Evolutionary conservation across 371 early-diverging fungal species (phyloP), one percentile per base, ranked within the genome.

Genomic region (Sporodiniella umbellata): DNA sequence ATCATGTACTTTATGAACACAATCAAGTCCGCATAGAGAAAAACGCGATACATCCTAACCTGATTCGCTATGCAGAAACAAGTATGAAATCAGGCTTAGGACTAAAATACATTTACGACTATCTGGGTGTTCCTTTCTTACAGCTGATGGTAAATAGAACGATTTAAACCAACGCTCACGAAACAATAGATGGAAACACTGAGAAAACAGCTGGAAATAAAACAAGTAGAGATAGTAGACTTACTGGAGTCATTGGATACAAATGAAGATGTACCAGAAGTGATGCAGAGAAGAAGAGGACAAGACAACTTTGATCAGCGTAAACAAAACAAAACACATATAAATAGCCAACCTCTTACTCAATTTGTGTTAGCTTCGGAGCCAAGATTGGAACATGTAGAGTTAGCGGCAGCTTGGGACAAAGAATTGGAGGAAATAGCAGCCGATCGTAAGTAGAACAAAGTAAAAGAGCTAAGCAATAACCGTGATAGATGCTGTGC

Each of bases 61-160:
- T 81, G 50, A 64, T 85, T 23, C 79, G 85, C 11, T 83, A 82
- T 57, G 68, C 78, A 28, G 80, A 83, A 31, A 62, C 77, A 6
- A 83, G 83, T 37, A 75, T 85, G 80, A 67, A 72, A 45, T 67
- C 74, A 8, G 85, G 85, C 4, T 51, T 77, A n/a, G 85, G 85
- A 4, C 53, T 85, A 18, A 72, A 80, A 42, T 83, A 78, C 39
- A 79, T 85, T 21, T 77, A 83, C 50, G 76, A 78, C 6, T 81
- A 78, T 42, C 66, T 85, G 8, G 83, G 82, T 8, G 76, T 85
- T 18, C 83, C 84, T 15, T 85, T 83, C 31, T 49, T 85, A 31
- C 80, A 81, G 35, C 64, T 82, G 3, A 67, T 81, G 81, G 84
- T 80, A 71, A 40, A 28, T 7, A 28, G 10, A 28, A 28, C n/a